These are phyloP conservation scores for Colletotrichum sp. DNA, from an alignment of 2,329 filamentous ascomycete species.

Conservation along the genomic window DNA sequence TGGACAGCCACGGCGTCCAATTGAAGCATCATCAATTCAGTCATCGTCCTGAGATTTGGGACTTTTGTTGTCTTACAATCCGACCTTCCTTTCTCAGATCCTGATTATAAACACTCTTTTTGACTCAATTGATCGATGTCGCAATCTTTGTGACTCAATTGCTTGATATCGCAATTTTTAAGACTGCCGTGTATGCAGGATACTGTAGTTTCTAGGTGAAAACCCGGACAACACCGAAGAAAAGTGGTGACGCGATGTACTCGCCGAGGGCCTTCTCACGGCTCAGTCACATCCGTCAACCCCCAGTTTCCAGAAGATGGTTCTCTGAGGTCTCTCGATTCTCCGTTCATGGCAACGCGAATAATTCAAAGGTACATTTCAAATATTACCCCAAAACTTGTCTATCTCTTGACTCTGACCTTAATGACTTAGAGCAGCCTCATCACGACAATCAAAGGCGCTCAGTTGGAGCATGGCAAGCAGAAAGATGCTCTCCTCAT, in stretches of 20 bases:
- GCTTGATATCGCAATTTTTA: neutral
- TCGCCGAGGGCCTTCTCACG: neutral
- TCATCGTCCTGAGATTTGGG: neutral
- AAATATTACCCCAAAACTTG: neutral
- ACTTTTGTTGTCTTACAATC: neutral
- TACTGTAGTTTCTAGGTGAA: neutral
- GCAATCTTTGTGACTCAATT: neutral
- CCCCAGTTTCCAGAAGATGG: neutral
- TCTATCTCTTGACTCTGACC: neutral
- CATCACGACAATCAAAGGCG: neutral
- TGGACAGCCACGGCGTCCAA: neutral
- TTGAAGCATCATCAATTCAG: neutral
- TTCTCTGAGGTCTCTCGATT: neutral
- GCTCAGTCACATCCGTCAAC: neutral
- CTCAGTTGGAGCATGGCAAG: neutral
- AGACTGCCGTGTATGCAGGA: neutral
- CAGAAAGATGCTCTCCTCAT: constrained; percentile 49
- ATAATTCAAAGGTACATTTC: neutral
- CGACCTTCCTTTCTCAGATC: neutral
- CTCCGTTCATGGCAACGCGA: neutral
- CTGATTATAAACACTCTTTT: neutral
- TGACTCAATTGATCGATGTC: neutral
- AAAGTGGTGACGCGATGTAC: neutral
- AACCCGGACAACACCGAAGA: neutral
- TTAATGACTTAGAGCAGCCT: neutral